Evolutionary conservation across 1,139 yeast genomes (phyloP), one percentile per base, ranked within the genome.

Genomic region (Magnusiomyces ingens): DNA sequence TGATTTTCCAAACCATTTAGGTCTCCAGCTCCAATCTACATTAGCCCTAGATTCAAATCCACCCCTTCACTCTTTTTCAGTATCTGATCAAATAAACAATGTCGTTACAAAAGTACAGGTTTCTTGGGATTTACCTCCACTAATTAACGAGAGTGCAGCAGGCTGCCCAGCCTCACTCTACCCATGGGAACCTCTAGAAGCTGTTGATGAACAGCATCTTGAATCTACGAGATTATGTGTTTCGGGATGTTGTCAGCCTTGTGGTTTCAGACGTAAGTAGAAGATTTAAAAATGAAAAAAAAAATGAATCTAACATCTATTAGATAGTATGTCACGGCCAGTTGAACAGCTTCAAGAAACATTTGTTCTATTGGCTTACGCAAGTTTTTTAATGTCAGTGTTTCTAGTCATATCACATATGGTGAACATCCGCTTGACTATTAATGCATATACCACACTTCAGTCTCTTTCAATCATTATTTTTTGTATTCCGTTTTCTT

Each of bases 401-500:
- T 50, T 58, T 35, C 47, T 58, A 15, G 48, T 57, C 1, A 13
- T 58, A 1, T 55, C 60, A 12, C 56, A 58, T n/a, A 38, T 55
- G 3, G 59, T 59, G 15, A 58, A 57, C 41, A 50, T 55, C 2
- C 48, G 56, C 18, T 48, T 59, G 53, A 55, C 55, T 15, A 55
- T 59, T 17, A 59, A 55, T 51, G 55, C 54, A 41, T 59, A 58
- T 38, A 58, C 61, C 11, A 59, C 60, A 11, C 37, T 59, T n/a
- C 60, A 59, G 42, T 55, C 61, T 4, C n/a, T 54, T 13, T 49
- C 59, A 15, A 54, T 59, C 18, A 53, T 58, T 40, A 38, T 51
- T 4, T 52, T 49, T 35, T 48, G 53, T 29, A 46, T 59, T 21
- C 56, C 58, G 22, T 46, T 55, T 11, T 52, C 57, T 1, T 52